A percentile compares a stretch with the other conserved stretches of the same genome.
Evolutionary conservation across 129 eudicot genomes (phyloP).

Genomic region (Pittosporum tobira): DNA sequence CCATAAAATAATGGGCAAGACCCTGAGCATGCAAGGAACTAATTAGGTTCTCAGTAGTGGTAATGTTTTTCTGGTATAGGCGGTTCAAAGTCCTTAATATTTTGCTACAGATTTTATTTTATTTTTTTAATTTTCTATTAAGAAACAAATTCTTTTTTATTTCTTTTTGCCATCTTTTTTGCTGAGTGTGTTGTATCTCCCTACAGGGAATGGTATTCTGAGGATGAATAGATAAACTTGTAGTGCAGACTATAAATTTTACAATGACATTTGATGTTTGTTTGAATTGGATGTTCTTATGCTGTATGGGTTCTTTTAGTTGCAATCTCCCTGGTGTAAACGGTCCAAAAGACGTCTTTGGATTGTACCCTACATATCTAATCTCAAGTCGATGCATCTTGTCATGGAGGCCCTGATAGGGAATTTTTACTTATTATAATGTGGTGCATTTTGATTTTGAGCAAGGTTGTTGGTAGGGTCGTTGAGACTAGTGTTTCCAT

Average conservation of each 20-base stretch:
- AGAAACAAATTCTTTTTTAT: too few species aligned
- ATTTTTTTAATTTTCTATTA: conserved; percentile 3
- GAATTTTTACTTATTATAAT: too few species aligned
- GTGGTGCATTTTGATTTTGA: too few species aligned
- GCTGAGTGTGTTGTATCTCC: background rate
- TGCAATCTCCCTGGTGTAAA: too few species aligned
- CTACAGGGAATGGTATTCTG: background rate
- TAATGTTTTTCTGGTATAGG: background rate
- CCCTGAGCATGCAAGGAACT: background rate
- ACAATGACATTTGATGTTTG: background rate
- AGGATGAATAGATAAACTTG: background rate
- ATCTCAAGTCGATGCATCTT: background rate
- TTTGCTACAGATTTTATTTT: background rate
- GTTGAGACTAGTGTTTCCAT: too few species aligned
- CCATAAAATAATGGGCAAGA: conserved; percentile 11
- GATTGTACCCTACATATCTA: too few species aligned
- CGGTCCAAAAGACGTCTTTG: too few species aligned
- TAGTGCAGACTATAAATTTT: conserved; percentile 3
- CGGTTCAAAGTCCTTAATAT: conserved; percentile 1
- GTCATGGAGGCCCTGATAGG: too few species aligned
- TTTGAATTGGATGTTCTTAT: background rate
- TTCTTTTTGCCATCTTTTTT: background rate
- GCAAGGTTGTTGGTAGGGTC: too few species aligned
- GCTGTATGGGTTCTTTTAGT: background rate
- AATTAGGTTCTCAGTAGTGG: background rate